phyloP scores from a whole-genome alignment of 257 asterid genomes.

The Rhazya stricta region DNA sequence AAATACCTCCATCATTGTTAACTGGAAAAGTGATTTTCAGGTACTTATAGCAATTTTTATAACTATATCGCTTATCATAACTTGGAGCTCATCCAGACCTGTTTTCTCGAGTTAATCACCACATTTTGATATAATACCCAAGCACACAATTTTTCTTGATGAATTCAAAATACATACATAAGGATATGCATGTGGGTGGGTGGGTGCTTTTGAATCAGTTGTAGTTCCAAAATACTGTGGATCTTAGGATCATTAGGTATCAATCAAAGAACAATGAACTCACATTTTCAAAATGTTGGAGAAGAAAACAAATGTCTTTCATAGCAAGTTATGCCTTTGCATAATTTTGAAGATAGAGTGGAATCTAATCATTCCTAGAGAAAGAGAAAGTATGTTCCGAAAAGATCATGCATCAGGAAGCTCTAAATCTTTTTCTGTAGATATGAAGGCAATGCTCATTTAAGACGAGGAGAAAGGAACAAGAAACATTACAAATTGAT shows the following conservation, averaged over 20 bases:
- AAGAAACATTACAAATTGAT: conserved; percentile 41
- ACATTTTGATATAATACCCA: not conserved
- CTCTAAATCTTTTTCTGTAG: conserved; percentile 34
- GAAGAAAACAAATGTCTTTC: not conserved
- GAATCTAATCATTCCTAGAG: not conserved
- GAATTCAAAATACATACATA: not conserved
- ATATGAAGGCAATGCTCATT: conserved; percentile 68
- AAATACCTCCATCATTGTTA: conserved; percentile 59
- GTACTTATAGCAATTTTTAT: conserved; percentile 23
- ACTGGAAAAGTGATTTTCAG: conserved; percentile 62
- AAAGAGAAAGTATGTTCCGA: not conserved
- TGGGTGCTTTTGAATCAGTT: not conserved
- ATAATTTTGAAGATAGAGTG: not conserved
- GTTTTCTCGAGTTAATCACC: not conserved
- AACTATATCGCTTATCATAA: not conserved
- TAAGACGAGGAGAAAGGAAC: conserved; percentile 33
- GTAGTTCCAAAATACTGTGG: not conserved
- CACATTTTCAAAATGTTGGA: not conserved
- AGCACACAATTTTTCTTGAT: not conserved
- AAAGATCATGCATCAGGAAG: not conserved
- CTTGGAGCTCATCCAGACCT: not conserved
- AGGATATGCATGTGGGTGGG: not conserved
- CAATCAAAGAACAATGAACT: not conserved
- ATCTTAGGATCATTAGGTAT: not conserved
- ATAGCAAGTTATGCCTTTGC: not conserved